Conservation (phyloP, 139 green algal genomes). For the Micractinium conductrix region DNA sequence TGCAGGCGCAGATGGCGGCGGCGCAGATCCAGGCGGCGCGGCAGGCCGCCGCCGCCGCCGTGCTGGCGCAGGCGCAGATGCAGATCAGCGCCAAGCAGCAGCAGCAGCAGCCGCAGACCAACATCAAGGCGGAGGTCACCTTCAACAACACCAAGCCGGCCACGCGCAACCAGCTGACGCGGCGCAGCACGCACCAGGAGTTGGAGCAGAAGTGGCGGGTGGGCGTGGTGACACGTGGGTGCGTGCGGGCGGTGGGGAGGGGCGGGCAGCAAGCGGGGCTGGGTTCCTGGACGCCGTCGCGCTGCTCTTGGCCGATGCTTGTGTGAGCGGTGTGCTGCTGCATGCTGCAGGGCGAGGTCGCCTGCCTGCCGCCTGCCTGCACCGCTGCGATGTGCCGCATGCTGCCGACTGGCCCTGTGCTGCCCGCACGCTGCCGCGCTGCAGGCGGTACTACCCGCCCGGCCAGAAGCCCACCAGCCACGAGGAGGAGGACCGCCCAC, state of each 20-base stretch:
- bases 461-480: not conserved
- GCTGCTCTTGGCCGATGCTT: too few relatives aligned
- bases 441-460: constrained; percentile 31
- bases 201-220: constrained; percentile 34
- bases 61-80: constrained; percentile 3
- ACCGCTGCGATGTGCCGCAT: not conserved
- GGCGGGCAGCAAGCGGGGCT: too few relatives aligned
- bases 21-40: not conserved
- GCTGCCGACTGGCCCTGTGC: not conserved
- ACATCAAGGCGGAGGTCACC: constrained; percentile 5
- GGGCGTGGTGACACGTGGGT: not conserved
- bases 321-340: too few relatives aligned
- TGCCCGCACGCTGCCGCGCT: not conserved
- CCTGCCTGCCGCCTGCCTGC: too few relatives aligned
- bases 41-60: not conserved
- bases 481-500: constrained; percentile 15
- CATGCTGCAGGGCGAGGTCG: too few relatives aligned
- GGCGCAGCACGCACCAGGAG: constrained; percentile 18
- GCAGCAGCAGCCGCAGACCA: not conserved
- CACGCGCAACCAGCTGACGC: constrained; percentile 13
- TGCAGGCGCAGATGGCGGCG: not conserved
- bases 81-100: not conserved
- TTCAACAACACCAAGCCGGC: constrained; percentile 27
- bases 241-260: not conserved
- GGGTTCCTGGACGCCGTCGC: too few relatives aligned